Conservation (phyloP, 257 asterid genomes). For the Leonotis leonurus region DNA sequence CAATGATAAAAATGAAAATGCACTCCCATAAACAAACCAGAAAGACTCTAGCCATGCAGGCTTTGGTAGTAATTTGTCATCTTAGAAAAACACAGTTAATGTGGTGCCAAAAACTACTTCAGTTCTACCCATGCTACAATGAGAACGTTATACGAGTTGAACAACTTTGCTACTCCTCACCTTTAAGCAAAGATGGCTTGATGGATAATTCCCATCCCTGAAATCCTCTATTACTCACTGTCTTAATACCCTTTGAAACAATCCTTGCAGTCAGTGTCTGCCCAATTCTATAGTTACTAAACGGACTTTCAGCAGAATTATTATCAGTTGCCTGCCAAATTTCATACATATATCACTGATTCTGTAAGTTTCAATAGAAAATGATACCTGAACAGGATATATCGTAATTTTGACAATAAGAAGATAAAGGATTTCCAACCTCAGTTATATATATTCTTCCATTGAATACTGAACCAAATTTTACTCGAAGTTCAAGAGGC, state of each 20-base stretch:
- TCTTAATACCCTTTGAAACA: constrained; percentile 53
- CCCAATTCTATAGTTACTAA: constrained; percentile 54
- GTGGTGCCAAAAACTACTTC: neutral
- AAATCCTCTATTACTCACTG: constrained; percentile 37
- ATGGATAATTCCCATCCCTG: constrained; percentile 70
- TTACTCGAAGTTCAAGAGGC: constrained; percentile 78
- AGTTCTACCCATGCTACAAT: neutral
- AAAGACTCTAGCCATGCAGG: no score
- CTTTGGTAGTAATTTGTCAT: neutral
- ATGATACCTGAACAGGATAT: neutral
- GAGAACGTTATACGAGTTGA: neutral
- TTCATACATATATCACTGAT: constrained; percentile 4
- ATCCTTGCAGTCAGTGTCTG: constrained; percentile 69
- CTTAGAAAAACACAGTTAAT: neutral
- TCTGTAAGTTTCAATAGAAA: neutral
- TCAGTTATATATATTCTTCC: constrained; percentile 93
- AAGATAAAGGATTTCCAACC: constrained; percentile 36
- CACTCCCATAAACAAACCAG: no score
- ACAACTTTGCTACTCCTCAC: constrained; percentile 25
- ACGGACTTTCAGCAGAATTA: constrained; percentile 54
- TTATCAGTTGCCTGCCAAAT: constrained; percentile 56
- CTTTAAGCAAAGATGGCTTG: constrained; percentile 67
- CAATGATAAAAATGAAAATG: neutral
- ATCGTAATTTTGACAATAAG: neutral
- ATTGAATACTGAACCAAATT: constrained; percentile 75